phyloP scores from a whole-genome alignment of 2,329 filamentous ascomycete species.

The Trichophyton verrucosum region DNA sequence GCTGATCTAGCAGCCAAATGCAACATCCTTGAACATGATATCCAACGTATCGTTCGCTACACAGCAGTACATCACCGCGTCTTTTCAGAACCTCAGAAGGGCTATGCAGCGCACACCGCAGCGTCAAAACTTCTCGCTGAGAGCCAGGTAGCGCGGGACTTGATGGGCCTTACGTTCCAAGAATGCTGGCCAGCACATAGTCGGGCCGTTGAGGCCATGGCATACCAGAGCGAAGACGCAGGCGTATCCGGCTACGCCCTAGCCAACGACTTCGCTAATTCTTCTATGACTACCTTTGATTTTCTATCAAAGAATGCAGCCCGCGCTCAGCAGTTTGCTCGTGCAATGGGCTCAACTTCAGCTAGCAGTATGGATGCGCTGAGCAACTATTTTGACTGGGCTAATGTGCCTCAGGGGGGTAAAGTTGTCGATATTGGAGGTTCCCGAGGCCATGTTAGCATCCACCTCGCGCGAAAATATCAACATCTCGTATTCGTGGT shows the following conservation, averaged over 20 bases:
- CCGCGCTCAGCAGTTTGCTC: too few relatives aligned
- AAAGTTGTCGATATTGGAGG: not conserved
- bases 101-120: slow-evolving; percentile 11
- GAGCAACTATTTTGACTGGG: not conserved
- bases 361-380: not conserved
- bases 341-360: too few relatives aligned
- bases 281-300: too few relatives aligned
- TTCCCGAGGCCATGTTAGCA: not conserved
- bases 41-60: slow-evolving; percentile 14
- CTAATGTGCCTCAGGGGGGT: not conserved
- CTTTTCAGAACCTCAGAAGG: slow-evolving; percentile 10
- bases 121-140: not conserved
- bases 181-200: slow-evolving; percentile 4
- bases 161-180: slow-evolving; percentile 11
- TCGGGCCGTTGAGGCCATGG: too few relatives aligned
- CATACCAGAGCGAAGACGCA: too few relatives aligned
- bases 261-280: too few relatives aligned
- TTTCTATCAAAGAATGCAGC: too few relatives aligned
- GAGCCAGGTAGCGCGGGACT: not conserved
- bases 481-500: not conserved
- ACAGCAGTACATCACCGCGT: slow-evolving; percentile 10
- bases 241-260: too few relatives aligned
- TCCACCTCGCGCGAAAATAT: not conserved
- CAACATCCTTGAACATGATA: too few relatives aligned
- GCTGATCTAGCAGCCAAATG: too few relatives aligned